Evolutionary conservation across 176 grass and related monocot species (phyloP).

Genomic region (Musa schizocarpa): DNA sequence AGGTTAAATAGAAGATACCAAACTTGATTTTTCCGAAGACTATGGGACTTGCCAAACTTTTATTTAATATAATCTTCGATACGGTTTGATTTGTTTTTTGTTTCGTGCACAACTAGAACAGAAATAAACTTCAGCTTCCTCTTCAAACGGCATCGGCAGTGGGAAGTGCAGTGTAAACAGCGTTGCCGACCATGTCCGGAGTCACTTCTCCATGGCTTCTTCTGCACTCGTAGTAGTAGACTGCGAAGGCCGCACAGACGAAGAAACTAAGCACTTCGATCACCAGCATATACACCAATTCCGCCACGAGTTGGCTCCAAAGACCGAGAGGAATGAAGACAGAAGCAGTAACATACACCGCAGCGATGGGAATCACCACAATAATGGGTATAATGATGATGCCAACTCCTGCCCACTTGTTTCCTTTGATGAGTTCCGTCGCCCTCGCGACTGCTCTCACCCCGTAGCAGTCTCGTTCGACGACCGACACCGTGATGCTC

Average conservation of each 20-base stretch:
- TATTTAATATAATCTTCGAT: no score
- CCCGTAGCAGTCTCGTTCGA: slow-evolving; percentile 15
- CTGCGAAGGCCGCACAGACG: not conserved
- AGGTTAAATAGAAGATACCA: no score
- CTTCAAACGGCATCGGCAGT: not conserved
- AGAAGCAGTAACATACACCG: not conserved
- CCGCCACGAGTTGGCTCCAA: not conserved
- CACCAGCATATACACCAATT: not conserved
- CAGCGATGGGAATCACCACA: not conserved
- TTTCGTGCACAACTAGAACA: no score
- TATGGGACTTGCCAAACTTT: no score
- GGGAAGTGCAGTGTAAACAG: not conserved
- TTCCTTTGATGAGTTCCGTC: slow-evolving; percentile 21
- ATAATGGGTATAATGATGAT: not conserved
- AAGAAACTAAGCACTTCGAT: not conserved
- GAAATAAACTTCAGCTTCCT: no score
- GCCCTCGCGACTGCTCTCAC: slow-evolving; percentile 15
- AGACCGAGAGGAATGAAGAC: not conserved
- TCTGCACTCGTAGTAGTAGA: slow-evolving; percentile 23
- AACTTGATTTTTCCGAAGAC: no score
- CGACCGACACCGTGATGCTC: slow-evolving; percentile 17
- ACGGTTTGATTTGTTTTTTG: no score
- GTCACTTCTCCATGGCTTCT: not conserved
- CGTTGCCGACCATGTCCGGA: not conserved
- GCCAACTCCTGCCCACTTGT: slow-evolving; percentile 9